Conservation (phyloP, 305 asterid genomes). For the Solanum chacoense region DNA sequence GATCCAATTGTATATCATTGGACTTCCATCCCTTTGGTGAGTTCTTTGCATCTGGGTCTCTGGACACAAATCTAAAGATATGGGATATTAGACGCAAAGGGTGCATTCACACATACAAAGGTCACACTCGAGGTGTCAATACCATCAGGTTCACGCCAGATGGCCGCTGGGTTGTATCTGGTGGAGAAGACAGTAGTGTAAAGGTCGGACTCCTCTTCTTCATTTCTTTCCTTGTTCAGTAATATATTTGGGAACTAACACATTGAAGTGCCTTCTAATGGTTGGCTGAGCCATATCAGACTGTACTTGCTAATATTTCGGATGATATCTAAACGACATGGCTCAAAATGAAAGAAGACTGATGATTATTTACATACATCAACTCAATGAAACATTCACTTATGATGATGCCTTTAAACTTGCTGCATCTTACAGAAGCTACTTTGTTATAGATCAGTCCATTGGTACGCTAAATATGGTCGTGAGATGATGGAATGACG, state of each 20-base stretch:
- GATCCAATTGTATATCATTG: conserved; percentile 94
- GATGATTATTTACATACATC: not conserved
- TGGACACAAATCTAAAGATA: conserved; percentile 94
- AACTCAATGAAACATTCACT: not conserved
- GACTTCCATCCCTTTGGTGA: conserved; percentile 99
- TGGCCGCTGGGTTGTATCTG: conserved; percentile 99
- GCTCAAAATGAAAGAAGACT: not conserved
- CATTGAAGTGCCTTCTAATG: not conserved
- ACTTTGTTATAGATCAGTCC: not conserved
- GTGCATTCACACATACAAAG: conserved; percentile 94
- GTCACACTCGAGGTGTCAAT: conserved; percentile 93
- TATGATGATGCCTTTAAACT: not conserved
- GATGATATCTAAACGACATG: not conserved
- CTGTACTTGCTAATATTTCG: not conserved
- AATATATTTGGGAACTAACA: not conserved
- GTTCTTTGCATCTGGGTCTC: conserved; percentile 97
- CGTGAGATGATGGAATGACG: not conserved
- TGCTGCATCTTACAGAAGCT: not conserved
- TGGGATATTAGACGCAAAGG: conserved; percentile 99
- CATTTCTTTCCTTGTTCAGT: not conserved
- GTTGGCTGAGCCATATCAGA: not conserved
- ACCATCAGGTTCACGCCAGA: conserved; percentile 95
- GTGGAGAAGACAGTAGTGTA: conserved; percentile 96
- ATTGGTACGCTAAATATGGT: not conserved
- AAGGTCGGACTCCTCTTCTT: conserved; percentile 41